Base-by-base conservation (phyloP, 1,284 basidiomycete genomes). In the Ceratobasidium sp. region DNA sequence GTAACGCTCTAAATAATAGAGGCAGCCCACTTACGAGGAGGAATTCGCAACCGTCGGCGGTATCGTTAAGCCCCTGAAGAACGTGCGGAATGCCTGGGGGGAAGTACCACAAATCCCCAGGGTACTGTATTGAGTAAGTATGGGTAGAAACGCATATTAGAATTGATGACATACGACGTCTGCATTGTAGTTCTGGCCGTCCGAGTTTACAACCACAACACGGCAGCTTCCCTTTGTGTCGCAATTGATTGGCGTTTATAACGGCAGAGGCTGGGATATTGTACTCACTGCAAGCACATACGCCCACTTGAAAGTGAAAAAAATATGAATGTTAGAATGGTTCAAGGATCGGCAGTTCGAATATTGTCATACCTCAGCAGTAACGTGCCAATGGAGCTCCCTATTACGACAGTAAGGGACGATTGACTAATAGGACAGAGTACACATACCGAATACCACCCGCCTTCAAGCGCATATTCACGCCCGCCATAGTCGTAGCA, bases 31-130 rank as follows among this genome's bases (percentile, higher is more conserved):
- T 76, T 65, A 91, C 89, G 78, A 93, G 83, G 41, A 92, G 81
- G 80, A 92, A 92, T 80, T 93, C 91, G 9, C 87, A 83, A 1
- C 90, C 91, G 0, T 87, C 86, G 8, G 85, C 82, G 56, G 82
- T 82, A 66, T 88, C 86, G 29, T 81, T 82, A 74, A 87, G 88
- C 19, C 89, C 90, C 82, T 92, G 91, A 31, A 92, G 83, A 34
- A 85, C 87, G 79, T 89, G 88, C 7, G 88, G 86, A 74, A 88
- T 84, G 19, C 90, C 90, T 9, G 89, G 82, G 11, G 90, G 90
- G 84, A 92, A 91, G 82, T 88, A 91, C 90, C 90, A 76, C 27
- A 72, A 53, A 71, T 74, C 69, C 11, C 76, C 75, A 27, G 51
- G 64, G n/a, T 74, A 69, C 75, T 76, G 58, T 7, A 41, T 8